Percentiles rank a stretch among this genome's conserved stretches.
phyloP scores from a whole-genome alignment of 192 early-diverging fungal species.

The Bifiguratus adelaidae region DNA sequence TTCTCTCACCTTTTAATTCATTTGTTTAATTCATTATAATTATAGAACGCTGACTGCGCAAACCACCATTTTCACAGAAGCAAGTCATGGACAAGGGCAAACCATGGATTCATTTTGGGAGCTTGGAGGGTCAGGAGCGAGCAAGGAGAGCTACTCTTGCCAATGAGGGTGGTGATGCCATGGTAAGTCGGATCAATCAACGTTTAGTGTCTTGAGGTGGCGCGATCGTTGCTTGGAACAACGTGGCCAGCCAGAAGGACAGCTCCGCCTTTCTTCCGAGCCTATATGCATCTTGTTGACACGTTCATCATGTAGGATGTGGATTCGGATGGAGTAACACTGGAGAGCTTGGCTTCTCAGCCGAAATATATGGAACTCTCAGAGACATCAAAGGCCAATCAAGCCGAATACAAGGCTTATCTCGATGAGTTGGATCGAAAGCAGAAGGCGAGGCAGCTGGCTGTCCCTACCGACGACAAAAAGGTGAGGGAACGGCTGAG shows the following conservation, averaged over 20 bases:
- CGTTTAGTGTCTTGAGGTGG: no score
- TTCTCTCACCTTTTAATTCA: no score
- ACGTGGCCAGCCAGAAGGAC: constrained; percentile 11
- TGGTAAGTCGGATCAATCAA: constrained; percentile 5
- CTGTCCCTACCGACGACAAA: constrained; percentile 85
- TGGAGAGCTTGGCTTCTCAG: not conserved
- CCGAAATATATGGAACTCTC: constrained; percentile 27
- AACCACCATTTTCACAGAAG: no score
- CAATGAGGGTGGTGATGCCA: constrained; percentile 8
- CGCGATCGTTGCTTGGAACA: no score
- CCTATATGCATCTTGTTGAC: not conserved
- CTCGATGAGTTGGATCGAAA: constrained; percentile 68
- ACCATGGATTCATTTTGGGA: constrained; percentile 52
- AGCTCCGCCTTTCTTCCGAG: not conserved
- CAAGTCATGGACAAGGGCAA: no score
- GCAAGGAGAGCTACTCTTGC: constrained; percentile 24
- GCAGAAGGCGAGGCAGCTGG: constrained; percentile 62
- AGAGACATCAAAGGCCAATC: constrained; percentile 29
- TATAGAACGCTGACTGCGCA: no score
- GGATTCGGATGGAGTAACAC: not conserved
- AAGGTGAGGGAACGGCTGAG: constrained; percentile 64
- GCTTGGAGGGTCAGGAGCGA: constrained; percentile 40
- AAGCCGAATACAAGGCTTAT: constrained; percentile 37
- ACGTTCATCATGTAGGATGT: not conserved
- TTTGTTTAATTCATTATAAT: no score